Evolutionary conservation across 1,139 yeast species (phyloP), one percentile per base, ranked within the genome.

Genomic region (Blastobotrys aristatus): DNA sequence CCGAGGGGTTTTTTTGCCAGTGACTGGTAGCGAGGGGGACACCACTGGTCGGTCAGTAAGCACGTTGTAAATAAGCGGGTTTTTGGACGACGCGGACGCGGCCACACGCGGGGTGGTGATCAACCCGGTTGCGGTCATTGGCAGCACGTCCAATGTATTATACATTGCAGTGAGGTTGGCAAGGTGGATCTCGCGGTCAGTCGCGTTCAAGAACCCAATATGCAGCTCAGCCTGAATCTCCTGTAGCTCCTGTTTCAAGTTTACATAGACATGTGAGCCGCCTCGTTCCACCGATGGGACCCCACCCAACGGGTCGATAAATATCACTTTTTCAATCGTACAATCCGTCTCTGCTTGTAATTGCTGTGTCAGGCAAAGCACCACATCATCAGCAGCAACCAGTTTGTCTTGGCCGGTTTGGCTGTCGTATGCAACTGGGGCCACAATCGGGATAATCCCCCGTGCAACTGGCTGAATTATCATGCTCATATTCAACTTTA

Each of bases 41-140:
- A 92, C 82, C n/a, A 88, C 75, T 0, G 97, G 89, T 47, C 97
- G 72, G 63, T 92, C 97, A 0, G 98, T 92, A 35, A 92, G 71
- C 7, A 92, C 78, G 62, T 92, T 92, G 66, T 89, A 88, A 10
- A 92, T 79, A 34, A 92, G 76, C 0, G 98, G 97, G 62, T 90
- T 88, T 64, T 75, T 64, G 20, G 60, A 58, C 1, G 64, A 51
- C 14, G 64, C 53, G 13, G 63, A 58, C 2, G 70, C 69, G 1
- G 79, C 77, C 26, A 70, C 68, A 10, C 32, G 35, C 0, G 80
- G 79, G 0, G 80, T 75, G 2, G 81, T 77, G 47, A 77, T 72
- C 11, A 77, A 61, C 2, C 81, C 82, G 0, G 80, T 57, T 66
- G 75, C 71, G 51, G 69, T 75, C 54, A 62, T 63, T 40, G 65